Base-by-base conservation (phyloP, 345 rosid genomes). In the Turnera subulata region DNA sequence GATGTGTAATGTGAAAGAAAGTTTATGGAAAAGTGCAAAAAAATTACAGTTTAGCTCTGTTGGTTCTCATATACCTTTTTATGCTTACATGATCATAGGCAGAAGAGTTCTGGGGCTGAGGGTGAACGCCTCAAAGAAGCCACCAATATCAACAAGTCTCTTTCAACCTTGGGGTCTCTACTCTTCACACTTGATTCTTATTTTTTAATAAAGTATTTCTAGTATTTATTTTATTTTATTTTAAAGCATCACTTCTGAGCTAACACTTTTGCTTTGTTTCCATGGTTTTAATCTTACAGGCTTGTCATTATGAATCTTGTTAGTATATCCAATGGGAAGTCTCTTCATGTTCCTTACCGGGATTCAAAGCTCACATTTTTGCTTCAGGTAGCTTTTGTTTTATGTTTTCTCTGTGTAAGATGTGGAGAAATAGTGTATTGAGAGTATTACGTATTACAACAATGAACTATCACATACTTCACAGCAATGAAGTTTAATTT, bases 41-140 rank as follows among this genome's bases (percentile, higher is more conserved):
- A 35, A 5, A 45, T 55, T 45, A 15, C 52, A 43, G 18, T 18
- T 23, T 2, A 35, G 6, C 21, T 22, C 9, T 37, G 2, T 29
- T 42, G 45, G 32, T 12, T 46, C 17, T 35, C 22, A 26, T 37
- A n/a, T n/a, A n/a, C 11, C 47, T 35, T 46, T 24, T 19, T 57
- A 18, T 23, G 15, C 46, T 22, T 17, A 16, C 50, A 19, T 40
- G 52, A 15, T 57, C 40, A 46, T 67, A 94, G 99, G 75, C 99
- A 94, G 61, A 94, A 94, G 77, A 85, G 89, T 72, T 94, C 99
- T 66, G 97, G 97, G 48, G 97, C 99, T 58, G 99, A 94, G 76
- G 99, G 97, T 66, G 99, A 94, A 69, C 96, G 99, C 26, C 91
- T 94, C 32, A 94, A 88, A 78, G 99, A 94, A 80, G 99, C 99